Percentiles rank a stretch among this genome's conserved stretches.
These are phyloP conservation scores for Excoecaria cochinchinensis DNA, from an alignment of 345 rosid genomes.

Conservation along the genomic window DNA sequence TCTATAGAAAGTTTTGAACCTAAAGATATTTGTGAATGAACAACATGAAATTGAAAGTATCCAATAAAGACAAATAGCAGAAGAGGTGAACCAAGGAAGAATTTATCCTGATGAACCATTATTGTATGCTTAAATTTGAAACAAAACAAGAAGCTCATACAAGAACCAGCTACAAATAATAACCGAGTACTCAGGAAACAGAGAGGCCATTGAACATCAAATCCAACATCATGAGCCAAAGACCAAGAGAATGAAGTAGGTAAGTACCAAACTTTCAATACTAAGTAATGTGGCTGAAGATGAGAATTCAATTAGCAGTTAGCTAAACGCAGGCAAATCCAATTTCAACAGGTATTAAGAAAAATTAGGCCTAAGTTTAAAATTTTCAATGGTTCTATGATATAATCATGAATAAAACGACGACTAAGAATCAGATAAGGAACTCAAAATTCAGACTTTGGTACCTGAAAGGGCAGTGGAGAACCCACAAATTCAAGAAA, in stretches of 20 bases:
- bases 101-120: constrained; percentile 35
- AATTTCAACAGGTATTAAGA: constrained; percentile 35
- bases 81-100: constrained; percentile 26
- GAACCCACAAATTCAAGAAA: constrained; percentile 22
- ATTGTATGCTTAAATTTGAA: constrained; percentile 28
- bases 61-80: constrained; percentile 39
- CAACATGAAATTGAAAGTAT: constrained; percentile 34
- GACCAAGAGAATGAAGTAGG: not conserved
- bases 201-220: constrained; percentile 8
- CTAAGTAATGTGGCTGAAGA: constrained; percentile 26
- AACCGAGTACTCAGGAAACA: not conserved
- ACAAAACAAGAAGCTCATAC: constrained; percentile 18
- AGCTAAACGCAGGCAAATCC: not conserved
- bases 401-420: constrained; percentile 18
- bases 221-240: constrained; percentile 11
- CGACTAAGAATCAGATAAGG: constrained; percentile 7
- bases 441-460: constrained; percentile 26
- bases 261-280: constrained; percentile 19
- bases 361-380: constrained; percentile 11
- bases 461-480: constrained; percentile 39
- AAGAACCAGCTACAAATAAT: not conserved
- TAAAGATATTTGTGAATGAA: constrained; percentile 49
- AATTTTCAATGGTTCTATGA: constrained; percentile 19
- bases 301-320: not conserved
- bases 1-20: constrained; percentile 59